These are phyloP conservation scores for Vicia villosa DNA, from an alignment of 306 rosid genomes.

Conservation along the genomic window DNA sequence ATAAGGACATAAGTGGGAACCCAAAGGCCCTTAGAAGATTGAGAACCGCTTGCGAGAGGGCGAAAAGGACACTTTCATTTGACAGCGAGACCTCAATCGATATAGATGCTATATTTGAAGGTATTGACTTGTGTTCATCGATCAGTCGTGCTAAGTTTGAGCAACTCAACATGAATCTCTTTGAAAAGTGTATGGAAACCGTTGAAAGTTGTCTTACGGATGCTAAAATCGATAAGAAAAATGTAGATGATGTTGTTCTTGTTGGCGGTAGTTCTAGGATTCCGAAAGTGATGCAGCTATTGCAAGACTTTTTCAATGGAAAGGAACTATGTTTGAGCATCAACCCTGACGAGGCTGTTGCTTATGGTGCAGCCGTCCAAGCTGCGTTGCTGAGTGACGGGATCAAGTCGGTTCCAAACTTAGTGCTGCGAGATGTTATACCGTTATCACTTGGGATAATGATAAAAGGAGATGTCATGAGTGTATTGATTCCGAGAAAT, in stretches of 20 bases:
- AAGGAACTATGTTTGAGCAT: constrained; percentile 1
- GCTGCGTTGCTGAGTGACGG: not conserved
- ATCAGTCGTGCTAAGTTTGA: not conserved
- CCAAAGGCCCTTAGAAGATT: not conserved
- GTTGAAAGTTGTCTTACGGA: not conserved
- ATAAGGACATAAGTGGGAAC: not conserved
- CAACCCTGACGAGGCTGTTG: constrained; percentile 15
- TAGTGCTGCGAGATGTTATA: not conserved
- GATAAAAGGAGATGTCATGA: not conserved
- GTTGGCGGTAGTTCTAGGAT: constrained; percentile 5
- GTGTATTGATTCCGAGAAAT: not conserved
- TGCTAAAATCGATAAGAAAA: not conserved
- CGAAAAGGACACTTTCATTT: not conserved
- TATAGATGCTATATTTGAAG: not conserved
- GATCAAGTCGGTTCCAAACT: not conserved
- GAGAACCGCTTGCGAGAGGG: not conserved
- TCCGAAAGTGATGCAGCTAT: not conserved
- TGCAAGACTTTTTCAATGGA: not conserved
- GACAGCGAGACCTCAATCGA: not conserved
- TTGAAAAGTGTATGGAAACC: not conserved
- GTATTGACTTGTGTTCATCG: not conserved
- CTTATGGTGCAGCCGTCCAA: constrained; percentile 21
- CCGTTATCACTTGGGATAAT: not conserved
- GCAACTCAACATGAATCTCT: not conserved
- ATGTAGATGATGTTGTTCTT: constrained; percentile 17